These are phyloP conservation scores for Aspergillus sp. DNA, from an alignment of 2,329 filamentous ascomycete genomes.

Conservation along the genomic window DNA sequence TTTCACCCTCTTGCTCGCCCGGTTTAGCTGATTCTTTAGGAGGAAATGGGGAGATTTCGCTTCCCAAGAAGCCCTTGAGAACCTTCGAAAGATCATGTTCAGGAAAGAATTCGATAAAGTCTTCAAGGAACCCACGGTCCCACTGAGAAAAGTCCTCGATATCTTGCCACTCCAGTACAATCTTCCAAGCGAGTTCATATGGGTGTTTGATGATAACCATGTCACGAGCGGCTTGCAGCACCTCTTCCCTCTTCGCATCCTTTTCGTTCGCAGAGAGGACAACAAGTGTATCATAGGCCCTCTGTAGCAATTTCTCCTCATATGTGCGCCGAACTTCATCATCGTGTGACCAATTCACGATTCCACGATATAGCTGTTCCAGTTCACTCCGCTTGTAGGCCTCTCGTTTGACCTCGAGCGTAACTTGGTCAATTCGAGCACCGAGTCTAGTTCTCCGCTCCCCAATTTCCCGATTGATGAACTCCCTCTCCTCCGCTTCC, in stretches of 20 bases:
- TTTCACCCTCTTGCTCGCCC: constrained; percentile 13
- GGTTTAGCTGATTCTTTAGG: constrained; percentile 50
- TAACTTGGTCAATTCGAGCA: constrained; percentile 79
- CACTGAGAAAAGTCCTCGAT: constrained; percentile 70
- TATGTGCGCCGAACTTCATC: constrained; percentile 80
- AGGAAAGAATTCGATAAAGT: constrained; percentile 82
- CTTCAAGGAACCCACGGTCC: constrained; percentile 73
- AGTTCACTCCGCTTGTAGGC: constrained; percentile 73
- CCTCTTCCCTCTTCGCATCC: constrained; percentile 65
- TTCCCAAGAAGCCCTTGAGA: constrained; percentile 77
- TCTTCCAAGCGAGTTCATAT: constrained; percentile 85
- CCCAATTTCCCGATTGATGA: constrained; percentile 85
- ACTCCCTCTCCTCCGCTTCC: constrained; percentile 82
- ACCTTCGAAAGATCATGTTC: constrained; percentile 79
- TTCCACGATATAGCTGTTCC: constrained; percentile 75
- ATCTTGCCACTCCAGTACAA: constrained; percentile 87
- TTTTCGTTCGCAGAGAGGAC: constrained; percentile 70
- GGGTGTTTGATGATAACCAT: constrained; percentile 97
- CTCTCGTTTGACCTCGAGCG: constrained; percentile 81
- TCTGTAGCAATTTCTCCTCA: constrained; percentile 84
- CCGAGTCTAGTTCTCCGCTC: constrained; percentile 86
- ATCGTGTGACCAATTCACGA: constrained; percentile 88
- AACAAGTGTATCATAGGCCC: constrained; percentile 75
- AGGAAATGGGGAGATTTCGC: constrained; percentile 80
- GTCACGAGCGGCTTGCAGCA: constrained; percentile 75